Conservation (phyloP, 345 rosid species). For the Gossypium longicalyx region DNA sequence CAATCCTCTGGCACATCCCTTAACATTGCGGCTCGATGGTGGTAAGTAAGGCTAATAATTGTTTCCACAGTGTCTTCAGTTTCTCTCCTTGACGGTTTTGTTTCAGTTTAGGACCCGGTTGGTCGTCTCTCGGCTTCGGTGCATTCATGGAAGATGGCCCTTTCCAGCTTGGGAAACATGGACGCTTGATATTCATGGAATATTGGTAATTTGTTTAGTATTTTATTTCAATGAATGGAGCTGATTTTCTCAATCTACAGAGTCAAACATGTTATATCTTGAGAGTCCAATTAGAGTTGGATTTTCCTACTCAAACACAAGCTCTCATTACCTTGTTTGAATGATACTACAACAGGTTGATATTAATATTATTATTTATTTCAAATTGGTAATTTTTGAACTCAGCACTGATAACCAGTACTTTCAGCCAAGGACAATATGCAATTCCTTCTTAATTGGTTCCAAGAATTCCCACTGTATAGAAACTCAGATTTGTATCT, state of each 20-base stretch:
- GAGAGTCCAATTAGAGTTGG: conserved; percentile 8
- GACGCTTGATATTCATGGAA: conserved; percentile 8
- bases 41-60: not conserved
- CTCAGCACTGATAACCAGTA: not conserved
- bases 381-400: not conserved
- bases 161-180: conserved; percentile 1
- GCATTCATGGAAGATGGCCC: conserved; percentile 3
- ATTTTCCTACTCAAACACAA: conserved; percentile 11
- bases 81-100: not conserved
- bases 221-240: not conserved
- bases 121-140: conserved; percentile 8
- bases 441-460: not conserved
- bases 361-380: not conserved
- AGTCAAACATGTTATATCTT: conserved; percentile 9
- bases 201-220: not conserved
- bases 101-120: not conserved
- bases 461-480: conserved; percentile 8
- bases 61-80: not conserved
- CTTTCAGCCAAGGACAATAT: not conserved
- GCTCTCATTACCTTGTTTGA: not conserved
- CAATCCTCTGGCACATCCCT: not conserved
- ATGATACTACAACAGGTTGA: conserved; percentile 7
- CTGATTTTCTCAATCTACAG: not conserved
- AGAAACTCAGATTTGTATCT: conserved; percentile 1
- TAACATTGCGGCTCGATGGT: conserved; percentile 7